Evolutionary conservation across 176 grass and related monocot species (phyloP).

Genomic region (Tillandsia leiboldiana): DNA sequence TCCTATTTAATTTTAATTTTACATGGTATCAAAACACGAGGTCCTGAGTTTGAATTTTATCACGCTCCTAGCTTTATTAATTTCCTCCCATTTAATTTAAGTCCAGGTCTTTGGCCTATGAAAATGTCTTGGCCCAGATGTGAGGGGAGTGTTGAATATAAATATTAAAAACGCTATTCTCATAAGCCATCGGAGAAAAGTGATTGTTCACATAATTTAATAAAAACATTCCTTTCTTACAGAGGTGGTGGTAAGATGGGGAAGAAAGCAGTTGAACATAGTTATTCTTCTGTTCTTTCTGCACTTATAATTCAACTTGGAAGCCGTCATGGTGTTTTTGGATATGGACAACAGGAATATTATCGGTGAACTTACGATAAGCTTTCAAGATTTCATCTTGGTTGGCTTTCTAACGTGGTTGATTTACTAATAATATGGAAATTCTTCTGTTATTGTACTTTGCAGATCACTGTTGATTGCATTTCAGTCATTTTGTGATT

Average conservation of each 20-base stretch:
- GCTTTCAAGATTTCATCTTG: neutral
- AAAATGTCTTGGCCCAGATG: too few species aligned
- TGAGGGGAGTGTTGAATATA: too few species aligned
- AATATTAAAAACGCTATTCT: too few species aligned
- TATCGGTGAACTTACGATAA: slow-evolving; percentile 34
- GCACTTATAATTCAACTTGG: slow-evolving; percentile 84
- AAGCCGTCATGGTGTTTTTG: slow-evolving; percentile 72
- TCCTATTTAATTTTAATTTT: too few species aligned
- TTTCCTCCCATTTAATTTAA: too few species aligned
- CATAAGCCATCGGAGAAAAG: neutral
- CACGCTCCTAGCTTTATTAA: too few species aligned
- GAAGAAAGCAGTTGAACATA: slow-evolving; percentile 90
- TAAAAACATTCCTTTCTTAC: slow-evolving; percentile 2
- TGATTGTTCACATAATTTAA: too few species aligned
- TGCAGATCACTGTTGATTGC: slow-evolving; percentile 71
- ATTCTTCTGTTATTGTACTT: slow-evolving; percentile 14
- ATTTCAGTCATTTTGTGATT: slow-evolving; percentile 97
- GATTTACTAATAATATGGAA: slow-evolving; percentile 5
- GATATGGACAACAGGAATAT: slow-evolving; percentile 55
- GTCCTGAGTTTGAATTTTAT: too few species aligned
- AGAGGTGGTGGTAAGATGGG: slow-evolving; percentile 88
- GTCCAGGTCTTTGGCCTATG: too few species aligned
- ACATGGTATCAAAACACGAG: too few species aligned
- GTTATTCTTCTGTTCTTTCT: slow-evolving; percentile 84
- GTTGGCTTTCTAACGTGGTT: neutral